These are phyloP conservation scores for Phytophthora podocarpi DNA, from an alignment of 352 stramenopile species.

Conservation along the genomic window DNA sequence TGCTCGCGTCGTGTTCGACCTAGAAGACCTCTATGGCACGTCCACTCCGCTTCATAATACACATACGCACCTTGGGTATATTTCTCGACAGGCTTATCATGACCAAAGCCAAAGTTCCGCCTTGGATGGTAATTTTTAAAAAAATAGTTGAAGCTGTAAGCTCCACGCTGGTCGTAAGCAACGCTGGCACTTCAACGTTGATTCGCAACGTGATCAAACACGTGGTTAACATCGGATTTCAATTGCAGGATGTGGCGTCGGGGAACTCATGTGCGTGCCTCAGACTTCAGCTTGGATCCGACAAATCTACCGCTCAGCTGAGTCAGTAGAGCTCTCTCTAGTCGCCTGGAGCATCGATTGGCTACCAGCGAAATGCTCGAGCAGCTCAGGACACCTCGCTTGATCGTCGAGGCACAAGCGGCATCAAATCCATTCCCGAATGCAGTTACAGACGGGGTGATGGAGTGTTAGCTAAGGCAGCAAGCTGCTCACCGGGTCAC, in stretches of 20 bases:
- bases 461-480: background rate
- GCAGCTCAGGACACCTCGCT: background rate
- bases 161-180: too few species aligned
- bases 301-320: too few species aligned
- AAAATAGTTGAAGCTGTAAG: background rate
- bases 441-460: slow-evolving; percentile 14
- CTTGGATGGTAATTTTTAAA: too few species aligned
- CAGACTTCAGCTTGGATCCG: slow-evolving; percentile 5
- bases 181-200: slow-evolving; percentile 7
- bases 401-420: slow-evolving; percentile 19
- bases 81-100: slow-evolving; percentile 8
- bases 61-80: slow-evolving; percentile 16
- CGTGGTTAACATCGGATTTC: background rate
- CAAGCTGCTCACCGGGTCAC: background rate
- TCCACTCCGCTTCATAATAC: slow-evolving; percentile 18
- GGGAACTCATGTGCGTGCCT: slow-evolving; percentile 25
- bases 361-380: slow-evolving; percentile 21
- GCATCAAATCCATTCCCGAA: slow-evolving; percentile 29
- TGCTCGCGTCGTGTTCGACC: slow-evolving; percentile 55
- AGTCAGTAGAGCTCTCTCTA: slow-evolving; percentile 23
- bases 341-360: slow-evolving; percentile 10
- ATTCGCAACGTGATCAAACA: background rate
- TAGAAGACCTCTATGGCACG: slow-evolving; percentile 17
- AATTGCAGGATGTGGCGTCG: slow-evolving; percentile 1
- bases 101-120: too few species aligned